phyloP scores from a whole-genome alignment of 805 yeast genomes.

The Candida ulmi region DNA sequence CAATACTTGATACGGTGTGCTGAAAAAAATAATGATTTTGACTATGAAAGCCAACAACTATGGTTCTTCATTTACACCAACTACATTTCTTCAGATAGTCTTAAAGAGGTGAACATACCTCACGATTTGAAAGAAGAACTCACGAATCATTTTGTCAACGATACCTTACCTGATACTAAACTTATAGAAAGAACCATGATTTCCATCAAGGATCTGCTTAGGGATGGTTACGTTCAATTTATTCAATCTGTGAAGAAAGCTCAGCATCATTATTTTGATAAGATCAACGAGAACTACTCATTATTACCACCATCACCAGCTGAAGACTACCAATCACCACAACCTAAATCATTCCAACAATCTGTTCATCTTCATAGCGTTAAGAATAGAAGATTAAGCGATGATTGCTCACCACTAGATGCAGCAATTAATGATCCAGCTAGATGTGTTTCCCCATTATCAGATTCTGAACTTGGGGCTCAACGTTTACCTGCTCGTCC shows the following conservation, averaged over 20 bases:
- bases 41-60: constrained; percentile 5
- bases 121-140: constrained; percentile 17
- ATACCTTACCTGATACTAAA: constrained; percentile 12
- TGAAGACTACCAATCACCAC: constrained; percentile 1
- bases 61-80: constrained; percentile 29
- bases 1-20: constrained; percentile 7
- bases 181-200: constrained; percentile 16
- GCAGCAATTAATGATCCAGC: constrained; percentile 4
- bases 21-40: not conserved
- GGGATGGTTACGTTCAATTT: constrained; percentile 22
- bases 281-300: constrained; percentile 11
- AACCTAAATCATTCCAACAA: not conserved
- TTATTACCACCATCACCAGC: constrained; percentile 16
- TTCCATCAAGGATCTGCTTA: constrained; percentile 16
- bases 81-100: constrained; percentile 33
- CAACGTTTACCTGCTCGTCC: not conserved
- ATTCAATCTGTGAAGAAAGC: constrained; percentile 12
- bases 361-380: not conserved
- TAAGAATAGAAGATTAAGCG: constrained; percentile 10
- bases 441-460: constrained; percentile 16
- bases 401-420: constrained; percentile 17
- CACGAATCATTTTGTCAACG: constrained; percentile 3
- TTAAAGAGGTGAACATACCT: constrained; percentile 29
- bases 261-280: constrained; percentile 2
- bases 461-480: constrained; percentile 5